Base-by-base conservation (phyloP, 2,329 filamentous ascomycete genomes). In the Emericellopsis atlantica region DNA sequence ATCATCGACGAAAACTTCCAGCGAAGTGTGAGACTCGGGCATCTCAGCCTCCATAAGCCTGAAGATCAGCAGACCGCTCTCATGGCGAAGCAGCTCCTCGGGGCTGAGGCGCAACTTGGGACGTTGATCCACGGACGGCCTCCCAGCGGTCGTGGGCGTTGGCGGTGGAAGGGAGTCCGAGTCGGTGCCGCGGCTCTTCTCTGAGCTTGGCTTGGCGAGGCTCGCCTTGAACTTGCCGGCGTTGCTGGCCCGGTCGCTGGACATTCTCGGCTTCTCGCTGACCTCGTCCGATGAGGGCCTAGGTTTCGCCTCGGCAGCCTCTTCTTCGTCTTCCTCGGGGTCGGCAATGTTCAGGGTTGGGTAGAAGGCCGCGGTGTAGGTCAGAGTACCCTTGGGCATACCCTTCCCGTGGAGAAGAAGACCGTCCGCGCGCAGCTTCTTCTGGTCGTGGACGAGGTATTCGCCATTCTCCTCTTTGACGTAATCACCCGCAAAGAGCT, bases 1-100 rank as follows among this genome's bases (percentile, higher is more conserved):
- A 57, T 98, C 92, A 58, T 98, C 92, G 58, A 96, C 92, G 47
- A 90, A 69, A 7, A 98, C 76, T 58, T 98, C 88, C 18, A 98
- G 68, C 46, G 86, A 81, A 24, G 79, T 81, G 49, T 89, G 76
- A 40, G 70, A 76, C 47, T 84, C 78, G 1, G 85, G 75, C 55
- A 98, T 74, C 42, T 95, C 83, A 21, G 82, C 88, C 46, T 96
- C 89, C 56, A 95, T 77, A 43, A 98, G 76, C 56, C 89, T 90
- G 73, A 98, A 96, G 42, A 98, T 84, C 47, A 98, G 71, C 43
- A 98, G 74, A 48, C 92, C 92, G 43, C 85, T 92, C 65, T 96
- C 88, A 56, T 95, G 82, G 54, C 84, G 79, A 50, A 82, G 65
- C 16, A 98, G 71, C 55, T 96, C 85, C 45, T 95, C 82, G 1